These are phyloP conservation scores for Fusarium acutatum DNA, from an alignment of 2,329 filamentous ascomycete species.

Conservation along the genomic window DNA sequence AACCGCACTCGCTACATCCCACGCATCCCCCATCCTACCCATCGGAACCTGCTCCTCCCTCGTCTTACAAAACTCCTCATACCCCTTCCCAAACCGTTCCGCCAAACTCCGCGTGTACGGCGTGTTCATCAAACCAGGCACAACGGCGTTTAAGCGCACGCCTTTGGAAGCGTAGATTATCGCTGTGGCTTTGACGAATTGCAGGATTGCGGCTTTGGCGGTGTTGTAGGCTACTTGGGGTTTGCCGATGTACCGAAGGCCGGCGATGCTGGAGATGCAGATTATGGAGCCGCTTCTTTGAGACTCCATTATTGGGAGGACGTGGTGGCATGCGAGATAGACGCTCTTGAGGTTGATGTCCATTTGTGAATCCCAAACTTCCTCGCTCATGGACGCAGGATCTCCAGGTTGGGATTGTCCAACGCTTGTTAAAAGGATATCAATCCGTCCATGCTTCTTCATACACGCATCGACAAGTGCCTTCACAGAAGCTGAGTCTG, in stretches of 20 bases:
- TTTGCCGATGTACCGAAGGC: constrained; percentile 58
- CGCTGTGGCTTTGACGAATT: constrained; percentile 59
- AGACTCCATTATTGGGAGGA: constrained; percentile 63
- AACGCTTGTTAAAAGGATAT: constrained; percentile 69
- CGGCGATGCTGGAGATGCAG: constrained; percentile 61
- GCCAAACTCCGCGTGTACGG: constrained; percentile 58
- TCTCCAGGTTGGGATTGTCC: constrained; percentile 63
- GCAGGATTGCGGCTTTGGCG: constrained; percentile 60
- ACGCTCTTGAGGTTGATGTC: constrained; percentile 65
- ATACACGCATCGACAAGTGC: constrained; percentile 61
- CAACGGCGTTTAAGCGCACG: constrained; percentile 62
- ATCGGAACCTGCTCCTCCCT: constrained; percentile 66
- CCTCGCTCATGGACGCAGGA: constrained; percentile 58
- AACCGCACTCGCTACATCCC: constrained; percentile 66
- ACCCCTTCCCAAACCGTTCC: constrained; percentile 53
- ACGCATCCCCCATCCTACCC: constrained; percentile 66
- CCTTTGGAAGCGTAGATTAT: constrained; percentile 58
- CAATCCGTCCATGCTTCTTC: constrained; percentile 62
- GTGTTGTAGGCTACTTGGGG: constrained; percentile 63
- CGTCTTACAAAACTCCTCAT: constrained; percentile 58
- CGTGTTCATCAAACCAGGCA: constrained; percentile 66
- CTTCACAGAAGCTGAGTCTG: constrained; percentile 60
- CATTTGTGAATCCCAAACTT: constrained; percentile 61
- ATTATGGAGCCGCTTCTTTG: constrained; percentile 55
- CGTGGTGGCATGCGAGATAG: constrained; percentile 61